Conservation (phyloP, 2,329 filamentous ascomycete species). For the Penicillium paneum region DNA sequence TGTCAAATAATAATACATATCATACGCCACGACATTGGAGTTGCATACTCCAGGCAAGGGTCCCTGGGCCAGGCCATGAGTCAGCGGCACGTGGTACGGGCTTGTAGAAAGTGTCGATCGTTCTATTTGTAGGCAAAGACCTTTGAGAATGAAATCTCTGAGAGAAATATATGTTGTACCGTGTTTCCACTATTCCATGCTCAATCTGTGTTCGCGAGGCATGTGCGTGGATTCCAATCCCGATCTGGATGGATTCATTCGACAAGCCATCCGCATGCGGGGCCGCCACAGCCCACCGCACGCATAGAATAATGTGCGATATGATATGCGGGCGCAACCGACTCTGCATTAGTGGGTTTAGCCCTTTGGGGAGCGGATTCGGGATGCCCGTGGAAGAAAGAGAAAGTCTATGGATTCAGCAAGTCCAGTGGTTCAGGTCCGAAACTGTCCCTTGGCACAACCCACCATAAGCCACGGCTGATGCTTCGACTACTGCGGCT, state of each 20-base stretch:
- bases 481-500: constrained; percentile 6
- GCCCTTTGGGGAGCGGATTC: background rate
- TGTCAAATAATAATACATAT: background rate
- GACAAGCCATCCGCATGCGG: constrained; percentile 20
- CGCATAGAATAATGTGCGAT: constrained; percentile 10
- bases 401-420: background rate
- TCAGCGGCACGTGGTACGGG: background rate
- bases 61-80: background rate
- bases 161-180: background rate
- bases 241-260: constrained; percentile 8
- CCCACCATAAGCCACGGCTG: background rate
- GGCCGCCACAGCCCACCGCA: constrained; percentile 14
- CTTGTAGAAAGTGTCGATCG: background rate
- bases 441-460: constrained; percentile 1
- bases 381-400: background rate
- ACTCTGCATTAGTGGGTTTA: background rate
- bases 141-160: background rate
- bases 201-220: constrained; percentile 17
- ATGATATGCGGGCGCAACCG: constrained; percentile 14
- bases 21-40: too few relatives aligned
- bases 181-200: background rate
- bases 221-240: constrained; percentile 11
- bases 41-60: background rate
- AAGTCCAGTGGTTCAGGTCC: background rate
- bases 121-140: constrained; percentile 4